Evolutionary conservation across 768 basidiomycete species (phyloP).

Genomic region (Pisolithus sp.): DNA sequence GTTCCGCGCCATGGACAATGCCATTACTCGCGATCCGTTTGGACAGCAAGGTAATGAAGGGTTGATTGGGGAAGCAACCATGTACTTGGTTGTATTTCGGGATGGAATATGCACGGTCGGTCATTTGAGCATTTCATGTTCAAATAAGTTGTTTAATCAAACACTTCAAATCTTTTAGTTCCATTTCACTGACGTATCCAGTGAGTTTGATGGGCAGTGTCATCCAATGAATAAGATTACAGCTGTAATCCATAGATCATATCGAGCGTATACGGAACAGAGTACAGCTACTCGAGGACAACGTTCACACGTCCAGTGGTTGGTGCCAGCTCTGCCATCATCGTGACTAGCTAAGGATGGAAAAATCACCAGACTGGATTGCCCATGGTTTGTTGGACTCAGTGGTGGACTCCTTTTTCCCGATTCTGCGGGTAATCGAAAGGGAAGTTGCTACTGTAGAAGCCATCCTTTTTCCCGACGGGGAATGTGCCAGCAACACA

Average conservation of each 20-base stretch:
- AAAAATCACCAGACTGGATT: slow-evolving; percentile 67
- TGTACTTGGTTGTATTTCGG: slow-evolving; percentile 86
- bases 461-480: slow-evolving; percentile 48
- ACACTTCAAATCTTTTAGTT: slow-evolving; percentile 44
- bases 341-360: background rate
- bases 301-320: slow-evolving; percentile 70
- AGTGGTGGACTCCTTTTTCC: slow-evolving; percentile 91
- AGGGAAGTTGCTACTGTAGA: slow-evolving; percentile 76
- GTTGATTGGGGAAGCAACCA: slow-evolving; percentile 64
- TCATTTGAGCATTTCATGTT: slow-evolving; percentile 5
- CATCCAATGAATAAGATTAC: background rate
- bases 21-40: slow-evolving; percentile 35
- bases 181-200: slow-evolving; percentile 82
- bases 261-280: slow-evolving; percentile 68
- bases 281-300: slow-evolving; percentile 56
- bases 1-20: slow-evolving; percentile 73
- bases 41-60: slow-evolving; percentile 36
- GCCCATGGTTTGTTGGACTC: slow-evolving; percentile 90
- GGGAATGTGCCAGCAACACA: background rate
- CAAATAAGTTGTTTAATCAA: background rate
- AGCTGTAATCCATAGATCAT: slow-evolving; percentile 50
- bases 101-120: slow-evolving; percentile 78
- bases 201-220: slow-evolving; percentile 20
- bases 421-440: slow-evolving; percentile 74
- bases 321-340: slow-evolving; percentile 12